These are phyloP conservation scores for Neurospora sp. DNA, from an alignment of 495 filamentous ascomycete species.

Conservation along the genomic window DNA sequence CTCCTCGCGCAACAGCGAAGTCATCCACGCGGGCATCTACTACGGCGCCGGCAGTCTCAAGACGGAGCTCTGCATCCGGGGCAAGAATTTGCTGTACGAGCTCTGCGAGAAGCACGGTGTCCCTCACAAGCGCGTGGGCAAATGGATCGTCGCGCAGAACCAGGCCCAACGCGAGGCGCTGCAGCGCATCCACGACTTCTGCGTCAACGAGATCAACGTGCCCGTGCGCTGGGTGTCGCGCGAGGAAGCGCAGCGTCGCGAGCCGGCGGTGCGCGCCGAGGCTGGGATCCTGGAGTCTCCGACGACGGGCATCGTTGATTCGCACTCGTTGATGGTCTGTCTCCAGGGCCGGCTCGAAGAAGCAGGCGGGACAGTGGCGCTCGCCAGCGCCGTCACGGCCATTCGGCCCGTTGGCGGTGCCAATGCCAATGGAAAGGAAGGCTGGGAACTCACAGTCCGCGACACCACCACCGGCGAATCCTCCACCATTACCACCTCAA, in stretches of 20 bases:
- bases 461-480: conserved; percentile 33
- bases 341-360: conserved; percentile 69
- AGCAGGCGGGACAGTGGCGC: conserved; percentile 60
- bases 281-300: conserved; percentile 71
- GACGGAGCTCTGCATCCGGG: conserved; percentile 70
- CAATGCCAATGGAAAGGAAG: conserved; percentile 38
- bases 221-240: conserved; percentile 60
- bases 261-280: conserved; percentile 66
- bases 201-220: conserved; percentile 50
- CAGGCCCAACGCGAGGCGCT: conserved; percentile 55
- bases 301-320: conserved; percentile 85
- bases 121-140: conserved; percentile 65
- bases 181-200: conserved; percentile 55
- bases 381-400: conserved; percentile 49
- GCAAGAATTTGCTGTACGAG: conserved; percentile 66
- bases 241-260: conserved; percentile 49
- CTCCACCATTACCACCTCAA: conserved; percentile 58
- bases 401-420: conserved; percentile 49
- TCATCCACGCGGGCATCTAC: conserved; percentile 94
- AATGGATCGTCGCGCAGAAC: conserved; percentile 92
- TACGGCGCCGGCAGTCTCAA: conserved; percentile 73
- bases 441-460: conserved; percentile 36
- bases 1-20: conserved; percentile 87
- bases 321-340: conserved; percentile 71
- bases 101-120: conserved; percentile 60